These are phyloP conservation scores for Lentinus tigrinus DNA, from an alignment of 768 basidiomycete species.

Conservation along the genomic window DNA sequence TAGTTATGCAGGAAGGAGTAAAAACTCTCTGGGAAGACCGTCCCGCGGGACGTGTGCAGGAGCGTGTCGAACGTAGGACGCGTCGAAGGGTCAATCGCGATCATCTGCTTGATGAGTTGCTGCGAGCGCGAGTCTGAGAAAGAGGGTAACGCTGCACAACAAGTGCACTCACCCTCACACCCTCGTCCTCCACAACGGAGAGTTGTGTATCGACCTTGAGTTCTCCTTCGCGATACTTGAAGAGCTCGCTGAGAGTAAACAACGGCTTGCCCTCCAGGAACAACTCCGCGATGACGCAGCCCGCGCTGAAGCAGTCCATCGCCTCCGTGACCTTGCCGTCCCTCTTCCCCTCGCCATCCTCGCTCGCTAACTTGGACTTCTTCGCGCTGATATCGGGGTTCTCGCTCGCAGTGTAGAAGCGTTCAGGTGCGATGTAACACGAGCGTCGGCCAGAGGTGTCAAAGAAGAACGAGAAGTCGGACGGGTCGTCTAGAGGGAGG, in stretches of 20 bases:
- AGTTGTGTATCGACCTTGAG: conserved; percentile 73
- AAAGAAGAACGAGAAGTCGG: conserved; percentile 97
- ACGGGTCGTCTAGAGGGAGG: conserved; percentile 93
- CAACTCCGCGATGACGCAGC: conserved; percentile 94
- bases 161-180: conserved; percentile 65
- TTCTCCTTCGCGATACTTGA: conserved; percentile 89
- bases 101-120: conserved; percentile 90
- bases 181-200: conserved; percentile 72
- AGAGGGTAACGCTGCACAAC: background rate
- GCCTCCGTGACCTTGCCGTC: conserved; percentile 87
- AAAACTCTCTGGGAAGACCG: conserved; percentile 88
- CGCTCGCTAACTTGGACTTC: conserved; percentile 54
- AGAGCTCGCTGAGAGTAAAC: conserved; percentile 92
- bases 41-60: conserved; percentile 70
- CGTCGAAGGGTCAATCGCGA: conserved; percentile 69
- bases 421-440: conserved; percentile 94
- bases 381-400: conserved; percentile 68
- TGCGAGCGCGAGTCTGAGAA: conserved; percentile 31
- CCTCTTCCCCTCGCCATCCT: conserved; percentile 60
- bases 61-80: conserved; percentile 83
- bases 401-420: conserved; percentile 78
- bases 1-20: conserved; percentile 95
- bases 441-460: conserved; percentile 92
- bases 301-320: conserved; percentile 96
- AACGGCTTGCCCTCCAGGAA: conserved; percentile 92